Conservation (phyloP, 2,329 filamentous ascomycete species). For the Falciphora oryzae region DNA sequence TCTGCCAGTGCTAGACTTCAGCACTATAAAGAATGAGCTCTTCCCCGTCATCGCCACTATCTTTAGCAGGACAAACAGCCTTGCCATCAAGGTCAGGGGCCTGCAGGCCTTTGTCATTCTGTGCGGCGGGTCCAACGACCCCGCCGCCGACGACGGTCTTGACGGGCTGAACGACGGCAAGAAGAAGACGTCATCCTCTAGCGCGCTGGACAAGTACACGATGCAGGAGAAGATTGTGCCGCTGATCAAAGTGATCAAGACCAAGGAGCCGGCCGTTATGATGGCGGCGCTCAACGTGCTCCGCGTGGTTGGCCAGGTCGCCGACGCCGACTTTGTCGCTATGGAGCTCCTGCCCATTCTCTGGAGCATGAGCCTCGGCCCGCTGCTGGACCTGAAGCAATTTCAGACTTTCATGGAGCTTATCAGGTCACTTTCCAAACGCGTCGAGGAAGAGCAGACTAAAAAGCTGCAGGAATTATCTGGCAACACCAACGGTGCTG, state of each 20-base stretch:
- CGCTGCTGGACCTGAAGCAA: constrained; percentile 77
- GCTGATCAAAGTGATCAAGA: constrained; percentile 87
- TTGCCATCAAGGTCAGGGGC: constrained; percentile 90
- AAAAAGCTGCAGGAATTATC: constrained; percentile 78
- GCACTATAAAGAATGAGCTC: constrained; percentile 92
- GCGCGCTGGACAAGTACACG: constrained; percentile 91
- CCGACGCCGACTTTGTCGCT: constrained; percentile 86
- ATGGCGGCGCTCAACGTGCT: constrained; percentile 85
- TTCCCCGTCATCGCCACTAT: constrained; percentile 88
- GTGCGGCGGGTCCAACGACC: constrained; percentile 66
- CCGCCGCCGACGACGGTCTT: constrained; percentile 60
- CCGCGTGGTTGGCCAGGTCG: constrained; percentile 71
- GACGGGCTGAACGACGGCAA: constrained; percentile 60
- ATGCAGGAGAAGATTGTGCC: constrained; percentile 97
- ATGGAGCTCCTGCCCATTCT: constrained; percentile 85
- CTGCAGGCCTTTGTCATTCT: constrained; percentile 85
- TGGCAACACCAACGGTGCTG: constrained; percentile 47
- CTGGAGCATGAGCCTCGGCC: constrained; percentile 88
- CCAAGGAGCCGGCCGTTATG: constrained; percentile 96
- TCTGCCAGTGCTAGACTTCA: constrained; percentile 88
- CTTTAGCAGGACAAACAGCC: constrained; percentile 87
- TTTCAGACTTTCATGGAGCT: constrained; percentile 88
- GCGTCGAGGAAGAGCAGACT: constrained; percentile 83
- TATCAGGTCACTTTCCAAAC: constrained; percentile 72
- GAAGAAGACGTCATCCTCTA: constrained; percentile 61